Percentiles rank a stretch among this genome's conserved stretches.
These are phyloP conservation scores for Austroboletus rostrupii DNA, from an alignment of 1,284 basidiomycete species.

Conservation along the genomic window DNA sequence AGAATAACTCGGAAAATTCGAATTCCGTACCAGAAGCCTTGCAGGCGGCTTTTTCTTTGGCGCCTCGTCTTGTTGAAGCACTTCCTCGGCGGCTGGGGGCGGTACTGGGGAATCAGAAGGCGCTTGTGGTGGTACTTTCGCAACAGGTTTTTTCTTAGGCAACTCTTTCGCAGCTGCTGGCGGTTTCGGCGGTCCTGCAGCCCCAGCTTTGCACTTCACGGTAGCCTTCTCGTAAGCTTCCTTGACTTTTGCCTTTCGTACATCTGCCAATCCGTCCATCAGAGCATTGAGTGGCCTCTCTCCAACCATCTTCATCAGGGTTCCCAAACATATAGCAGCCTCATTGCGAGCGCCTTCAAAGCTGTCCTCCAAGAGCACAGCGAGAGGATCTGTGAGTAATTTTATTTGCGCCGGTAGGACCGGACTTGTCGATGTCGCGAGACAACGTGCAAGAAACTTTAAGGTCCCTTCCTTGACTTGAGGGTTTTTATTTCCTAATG, in stretches of 20 bases:
- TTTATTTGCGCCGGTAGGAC: slow-evolving; percentile 79
- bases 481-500: slow-evolving; percentile 90
- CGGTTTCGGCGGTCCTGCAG: slow-evolving; percentile 42
- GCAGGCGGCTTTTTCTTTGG: slow-evolving; percentile 53
- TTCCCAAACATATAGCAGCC: slow-evolving; percentile 85
- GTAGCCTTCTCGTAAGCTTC: slow-evolving; percentile 88
- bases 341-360: slow-evolving; percentile 90
- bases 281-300: slow-evolving; percentile 88
- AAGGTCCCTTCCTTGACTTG: slow-evolving; percentile 94
- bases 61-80: slow-evolving; percentile 32
- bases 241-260: slow-evolving; percentile 91
- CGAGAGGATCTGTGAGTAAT: slow-evolving; percentile 76
- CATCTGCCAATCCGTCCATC: slow-evolving; percentile 84
- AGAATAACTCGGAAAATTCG: not conserved
- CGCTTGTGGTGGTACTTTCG: slow-evolving; percentile 25
- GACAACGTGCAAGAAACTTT: slow-evolving; percentile 82
- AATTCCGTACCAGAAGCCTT: slow-evolving; percentile 41
- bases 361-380: slow-evolving; percentile 80
- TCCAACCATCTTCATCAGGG: slow-evolving; percentile 95
- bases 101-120: slow-evolving; percentile 20
- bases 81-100: slow-evolving; percentile 17
- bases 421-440: slow-evolving; percentile 67
- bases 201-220: slow-evolving; percentile 78
- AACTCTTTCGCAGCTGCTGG: slow-evolving; percentile 40
- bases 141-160: slow-evolving; percentile 42